Base-by-base conservation (phyloP, 768 basidiomycete genomes). In the Butyriboletus loyo region DNA sequence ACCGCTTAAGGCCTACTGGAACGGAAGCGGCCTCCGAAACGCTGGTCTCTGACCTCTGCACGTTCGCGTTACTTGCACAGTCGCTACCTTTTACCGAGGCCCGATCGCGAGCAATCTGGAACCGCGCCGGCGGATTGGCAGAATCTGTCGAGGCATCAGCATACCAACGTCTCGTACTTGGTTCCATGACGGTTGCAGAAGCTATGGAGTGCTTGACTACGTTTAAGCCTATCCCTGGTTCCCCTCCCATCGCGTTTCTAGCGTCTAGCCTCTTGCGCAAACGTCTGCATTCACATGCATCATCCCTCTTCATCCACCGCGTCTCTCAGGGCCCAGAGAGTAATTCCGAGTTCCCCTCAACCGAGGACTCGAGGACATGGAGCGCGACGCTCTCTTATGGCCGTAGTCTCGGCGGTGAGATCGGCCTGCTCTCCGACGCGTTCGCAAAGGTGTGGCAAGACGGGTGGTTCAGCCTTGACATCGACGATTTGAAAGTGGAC, bases 371-470 rank as follows among this genome's bases (percentile, higher is more conserved):
- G n/a, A 66, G 70, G 35, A 77, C 77, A 56, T 74, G 77, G 66
- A 66, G 69, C 47, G 71, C 67, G 30, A 83, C 83, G 0, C 66
- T 89, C 35, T 78, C 79, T 7, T 81, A 81, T 24, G 84, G 85
- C 21, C 75, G 75, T 41, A 81, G 83, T 49, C 77, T 91, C 7
- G 86, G 87, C 3, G 87, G 86, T 1, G 61, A 66, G 11, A 76
- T 82, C 0, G 77, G 75, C 4, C 69, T 76, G 48, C 71, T 90
- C 15, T 86, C 79, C 1, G 72, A 75, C 57, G 61, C 71, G 7
- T 72, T 89, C 27, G 85, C 87, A 66, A 73, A 77, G 44, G 74
- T 82, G 49, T 83, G 82, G 78, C 76, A 74, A 57, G 66, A 68
- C 21, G 67, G 67, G 17, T 67, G 68, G 50, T 60, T 59, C 22